Evolutionary conservation across 1,284 basidiomycete genomes (phyloP).

Genomic region (Mycosarcoma maydis): DNA sequence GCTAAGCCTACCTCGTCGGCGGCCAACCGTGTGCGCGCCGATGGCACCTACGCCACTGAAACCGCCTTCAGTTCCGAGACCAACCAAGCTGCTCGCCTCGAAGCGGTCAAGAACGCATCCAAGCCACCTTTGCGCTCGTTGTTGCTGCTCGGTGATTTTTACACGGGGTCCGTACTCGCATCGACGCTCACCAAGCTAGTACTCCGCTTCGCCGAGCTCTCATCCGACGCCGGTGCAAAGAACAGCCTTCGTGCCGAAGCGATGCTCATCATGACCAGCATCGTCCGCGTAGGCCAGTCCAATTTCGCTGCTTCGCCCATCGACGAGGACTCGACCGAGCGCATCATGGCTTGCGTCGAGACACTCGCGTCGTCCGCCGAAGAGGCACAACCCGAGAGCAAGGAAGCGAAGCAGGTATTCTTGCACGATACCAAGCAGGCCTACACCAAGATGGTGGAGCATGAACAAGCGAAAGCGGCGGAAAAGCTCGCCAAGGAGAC

Average conservation of each 20-base stretch:
- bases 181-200: slow-evolving; percentile 91
- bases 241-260: slow-evolving; percentile 82
- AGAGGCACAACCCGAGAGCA: slow-evolving; percentile 69
- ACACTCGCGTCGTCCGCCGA: slow-evolving; percentile 74
- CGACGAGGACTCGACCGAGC: slow-evolving; percentile 96
- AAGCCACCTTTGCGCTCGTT: slow-evolving; percentile 94
- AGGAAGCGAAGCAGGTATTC: slow-evolving; percentile 82
- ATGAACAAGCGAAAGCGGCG: slow-evolving; percentile 74
- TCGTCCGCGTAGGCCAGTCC: slow-evolving; percentile 95
- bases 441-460: slow-evolving; percentile 93
- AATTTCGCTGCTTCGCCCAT: slow-evolving; percentile 92
- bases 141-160: slow-evolving; percentile 95
- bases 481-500: slow-evolving; percentile 83
- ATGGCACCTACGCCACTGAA: slow-evolving; percentile 98
- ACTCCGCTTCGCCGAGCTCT: slow-evolving; percentile 78
- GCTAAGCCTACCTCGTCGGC: slow-evolving; percentile 70
- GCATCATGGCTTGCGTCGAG: slow-evolving; percentile 95
- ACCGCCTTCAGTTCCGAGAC: slow-evolving; percentile 82
- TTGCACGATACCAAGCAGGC: slow-evolving; percentile 90
- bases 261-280: slow-evolving; percentile 97
- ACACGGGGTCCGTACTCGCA: slow-evolving; percentile 89
- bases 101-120: slow-evolving; percentile 82
- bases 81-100: slow-evolving; percentile 73
- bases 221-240: slow-evolving; percentile 73
- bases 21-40: slow-evolving; percentile 79